Base-by-base conservation (phyloP, 441 rosid genomes). In the Hura crepitans region DNA sequence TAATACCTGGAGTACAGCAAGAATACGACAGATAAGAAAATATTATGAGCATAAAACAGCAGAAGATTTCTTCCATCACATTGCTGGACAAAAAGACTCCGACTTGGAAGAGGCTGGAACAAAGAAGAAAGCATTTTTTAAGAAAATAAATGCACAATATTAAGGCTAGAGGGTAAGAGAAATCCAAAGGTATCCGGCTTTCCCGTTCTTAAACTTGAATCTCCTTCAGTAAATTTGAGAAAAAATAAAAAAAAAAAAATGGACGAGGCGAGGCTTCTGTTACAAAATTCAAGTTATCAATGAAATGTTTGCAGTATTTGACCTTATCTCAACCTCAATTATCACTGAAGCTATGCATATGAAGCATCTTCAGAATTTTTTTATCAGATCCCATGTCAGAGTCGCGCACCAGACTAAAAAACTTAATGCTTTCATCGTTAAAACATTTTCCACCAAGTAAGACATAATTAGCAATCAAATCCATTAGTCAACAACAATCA, bases 1-100 rank as follows among this genome's bases (percentile, higher is more conserved):
- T 85, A 76, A 94, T 86, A 71, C 91, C 97, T 89, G 87, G 67
- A 71, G 62, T n/a, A 28, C 47, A 25, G 50, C 37, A 25, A 45
- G 3, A 42, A 25, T 28, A 1, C 39, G 27, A 15, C 23, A 11
- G 22, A 8, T 54, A 25, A 69, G 20, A 1, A 31, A 59, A 33
- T 28, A 61, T 18, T 49, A 14, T 0, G 12, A 23, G n/a, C 22
- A 17, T 33, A 13, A 15, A 28, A 18, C 18, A 25, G 5, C 4
- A 11, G 23, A 47, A 35, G 39, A 35, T 4, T 35, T 35, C 7
- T 35, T 35, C 7, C 39, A 35, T 35, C 7, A 3, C 39, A 35
- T 1, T 1, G 39, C 39, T 35, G 39, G 22, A n/a, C n/a, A n/a
- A n/a, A n/a, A n/a, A n/a, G n/a, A n/a, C n/a, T n/a, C n/a, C n/a